phyloP scores from a whole-genome alignment of 768 basidiomycete species.

The Pisolithus microcarpus region DNA sequence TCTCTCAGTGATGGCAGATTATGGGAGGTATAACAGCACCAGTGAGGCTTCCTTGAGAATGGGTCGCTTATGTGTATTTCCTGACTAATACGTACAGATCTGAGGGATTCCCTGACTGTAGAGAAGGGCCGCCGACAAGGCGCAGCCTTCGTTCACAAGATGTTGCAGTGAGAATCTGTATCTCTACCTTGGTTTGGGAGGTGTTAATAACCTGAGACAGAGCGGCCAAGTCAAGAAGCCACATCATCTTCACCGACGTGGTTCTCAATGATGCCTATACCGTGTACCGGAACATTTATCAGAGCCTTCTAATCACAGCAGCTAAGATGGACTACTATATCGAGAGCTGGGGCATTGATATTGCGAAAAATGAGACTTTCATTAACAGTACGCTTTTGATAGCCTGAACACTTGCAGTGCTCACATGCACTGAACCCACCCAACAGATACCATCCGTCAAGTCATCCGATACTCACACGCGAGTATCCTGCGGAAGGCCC shows the following conservation, averaged over 20 bases:
- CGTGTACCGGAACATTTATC: constrained; percentile 79
- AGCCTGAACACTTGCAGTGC: not conserved
- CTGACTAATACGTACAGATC: constrained; percentile 34
- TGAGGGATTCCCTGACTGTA: constrained; percentile 65
- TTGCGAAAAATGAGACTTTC: constrained; percentile 41
- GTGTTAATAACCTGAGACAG: constrained; percentile 31
- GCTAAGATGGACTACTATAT: constrained; percentile 87
- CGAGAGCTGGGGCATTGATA: constrained; percentile 45
- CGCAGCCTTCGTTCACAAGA: constrained; percentile 56
- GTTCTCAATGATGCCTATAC: constrained; percentile 53
- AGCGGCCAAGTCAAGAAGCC: constrained; percentile 64
- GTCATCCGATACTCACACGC: constrained; percentile 51
- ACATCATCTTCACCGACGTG: constrained; percentile 75
- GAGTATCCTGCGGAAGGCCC: constrained; percentile 41
- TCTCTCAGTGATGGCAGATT: constrained; percentile 76
- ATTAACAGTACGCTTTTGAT: constrained; percentile 41
- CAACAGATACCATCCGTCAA: constrained; percentile 54
- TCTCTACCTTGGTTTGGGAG: not conserved
- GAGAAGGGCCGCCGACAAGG: constrained; percentile 61
- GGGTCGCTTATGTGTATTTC: not conserved
- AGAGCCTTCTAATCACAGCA: constrained; percentile 72
- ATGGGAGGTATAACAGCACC: constrained; percentile 54
- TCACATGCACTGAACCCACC: not conserved
- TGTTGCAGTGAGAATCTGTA: constrained; percentile 54
- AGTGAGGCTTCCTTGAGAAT: constrained; percentile 36